These are phyloP conservation scores for Acacia acuminata DNA, from an alignment of 306 rosid species.

Conservation along the genomic window DNA sequence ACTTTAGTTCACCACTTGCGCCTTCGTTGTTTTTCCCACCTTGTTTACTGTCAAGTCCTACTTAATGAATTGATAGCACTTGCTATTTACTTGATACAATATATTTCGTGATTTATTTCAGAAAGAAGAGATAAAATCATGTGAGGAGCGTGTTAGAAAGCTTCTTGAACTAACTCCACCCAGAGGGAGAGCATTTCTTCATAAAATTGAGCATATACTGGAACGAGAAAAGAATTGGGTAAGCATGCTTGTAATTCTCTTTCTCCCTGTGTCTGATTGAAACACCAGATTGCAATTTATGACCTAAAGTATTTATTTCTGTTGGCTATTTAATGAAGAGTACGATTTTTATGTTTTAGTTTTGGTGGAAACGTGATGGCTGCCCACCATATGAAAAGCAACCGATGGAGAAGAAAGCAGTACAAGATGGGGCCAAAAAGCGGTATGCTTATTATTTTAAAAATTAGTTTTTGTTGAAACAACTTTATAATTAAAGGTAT, in stretches of 20 bases:
- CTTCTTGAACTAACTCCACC: conserved; percentile 92
- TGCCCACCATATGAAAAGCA: conserved; percentile 93
- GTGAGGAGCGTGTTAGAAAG: conserved; percentile 82
- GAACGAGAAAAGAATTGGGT: conserved; percentile 99
- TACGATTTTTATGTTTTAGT: conserved; percentile 48
- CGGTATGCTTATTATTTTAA: conserved; percentile 56
- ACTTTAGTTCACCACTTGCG: background rate
- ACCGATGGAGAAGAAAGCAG: conserved; percentile 65
- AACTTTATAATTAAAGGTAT: conserved; percentile 3
- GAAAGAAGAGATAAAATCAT: conserved; percentile 89
- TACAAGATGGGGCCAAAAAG: conserved; percentile 74
- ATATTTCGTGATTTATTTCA: conserved; percentile 40
- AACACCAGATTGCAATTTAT: conserved; percentile 12
- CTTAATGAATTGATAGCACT: conserved; percentile 13
- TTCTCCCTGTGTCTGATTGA: background rate
- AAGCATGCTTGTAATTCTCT: conserved; percentile 36
- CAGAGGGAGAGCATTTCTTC: conserved; percentile 74
- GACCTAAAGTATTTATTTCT: background rate
- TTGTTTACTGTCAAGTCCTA: background rate
- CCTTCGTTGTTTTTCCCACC: background rate
- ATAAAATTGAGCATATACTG: conserved; percentile 83
- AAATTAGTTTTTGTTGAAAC: background rate
- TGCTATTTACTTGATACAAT: conserved; percentile 15
- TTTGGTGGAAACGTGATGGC: conserved; percentile 99
- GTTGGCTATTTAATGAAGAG: background rate